phyloP scores from a whole-genome alignment of 768 basidiomycete species.

The Tylopilus rubrobrunneus region DNA sequence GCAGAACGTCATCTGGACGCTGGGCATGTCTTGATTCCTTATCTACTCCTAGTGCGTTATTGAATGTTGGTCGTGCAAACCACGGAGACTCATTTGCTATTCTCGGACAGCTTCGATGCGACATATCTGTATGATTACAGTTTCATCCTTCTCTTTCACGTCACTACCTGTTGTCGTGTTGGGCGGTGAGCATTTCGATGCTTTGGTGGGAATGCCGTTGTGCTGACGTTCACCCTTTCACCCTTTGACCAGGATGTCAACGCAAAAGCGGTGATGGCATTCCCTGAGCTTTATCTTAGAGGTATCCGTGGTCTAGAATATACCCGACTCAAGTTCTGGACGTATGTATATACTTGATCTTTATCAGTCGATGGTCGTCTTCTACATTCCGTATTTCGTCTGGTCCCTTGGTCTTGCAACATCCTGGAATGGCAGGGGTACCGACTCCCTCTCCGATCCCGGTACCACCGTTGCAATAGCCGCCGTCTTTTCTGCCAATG shows the following conservation, averaged over 20 bases:
- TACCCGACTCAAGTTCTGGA: conserved; percentile 88
- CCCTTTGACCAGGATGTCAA: conserved; percentile 97
- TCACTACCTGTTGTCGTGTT: no score
- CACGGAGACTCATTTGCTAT: no score
- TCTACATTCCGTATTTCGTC: conserved; percentile 78
- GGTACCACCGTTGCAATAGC: conserved; percentile 89
- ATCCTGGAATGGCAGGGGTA: conserved; percentile 76
- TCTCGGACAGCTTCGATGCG: no score
- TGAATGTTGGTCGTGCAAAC: no score
- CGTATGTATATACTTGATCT: conserved; percentile 91
- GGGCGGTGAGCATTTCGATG: conserved; percentile 46
- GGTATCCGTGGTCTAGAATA: conserved; percentile 94
- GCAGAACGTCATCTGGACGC: no score
- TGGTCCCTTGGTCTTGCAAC: conserved; percentile 62
- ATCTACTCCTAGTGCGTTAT: no score
- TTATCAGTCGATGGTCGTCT: conserved; percentile 86
- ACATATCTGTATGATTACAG: no score
- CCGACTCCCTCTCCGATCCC: conserved; percentile 80
- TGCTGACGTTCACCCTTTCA: conserved; percentile 8
- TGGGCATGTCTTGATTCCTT: no score
- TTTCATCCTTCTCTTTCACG: no score
- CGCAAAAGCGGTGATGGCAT: conserved; percentile 83
- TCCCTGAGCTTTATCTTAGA: conserved; percentile 92
- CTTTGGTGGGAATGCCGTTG: background rate
- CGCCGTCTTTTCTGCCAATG: conserved; percentile 85